These are phyloP conservation scores for Curvularia hawaiiensis DNA, from an alignment of 2,329 filamentous ascomycete genomes.

Conservation along the genomic window DNA sequence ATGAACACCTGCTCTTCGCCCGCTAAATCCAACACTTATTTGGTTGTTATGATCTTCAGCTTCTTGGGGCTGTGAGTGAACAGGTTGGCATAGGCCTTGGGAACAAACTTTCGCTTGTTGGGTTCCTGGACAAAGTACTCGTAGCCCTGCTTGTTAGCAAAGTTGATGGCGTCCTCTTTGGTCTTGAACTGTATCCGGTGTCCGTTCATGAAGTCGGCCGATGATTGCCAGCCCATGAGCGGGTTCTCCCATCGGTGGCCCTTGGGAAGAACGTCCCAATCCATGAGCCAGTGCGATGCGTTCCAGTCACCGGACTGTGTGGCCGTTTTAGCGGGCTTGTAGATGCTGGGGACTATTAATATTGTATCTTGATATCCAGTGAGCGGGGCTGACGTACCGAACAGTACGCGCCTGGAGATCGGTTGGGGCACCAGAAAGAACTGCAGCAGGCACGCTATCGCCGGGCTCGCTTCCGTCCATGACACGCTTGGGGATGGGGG, in stretches of 20 bases:
- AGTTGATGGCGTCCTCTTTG: conserved; percentile 93
- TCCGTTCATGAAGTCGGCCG: conserved; percentile 92
- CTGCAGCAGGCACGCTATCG: conserved; percentile 76
- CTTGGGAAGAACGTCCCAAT: conserved; percentile 93
- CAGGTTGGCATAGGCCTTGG: conserved; percentile 97
- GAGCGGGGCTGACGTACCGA: conserved; percentile 64
- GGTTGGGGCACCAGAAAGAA: conserved; percentile 88
- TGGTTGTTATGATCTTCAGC: conserved; percentile 80
- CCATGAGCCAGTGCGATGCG: conserved; percentile 89
- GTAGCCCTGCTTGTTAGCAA: conserved; percentile 98
- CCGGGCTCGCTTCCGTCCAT: conserved; percentile 89
- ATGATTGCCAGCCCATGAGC: conserved; percentile 98
- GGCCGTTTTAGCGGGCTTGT: conserved; percentile 87
- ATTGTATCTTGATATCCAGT: background rate
- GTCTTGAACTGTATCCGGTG: conserved; percentile 87
- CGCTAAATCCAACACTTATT: conserved; percentile 59
- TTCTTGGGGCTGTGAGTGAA: conserved; percentile 85
- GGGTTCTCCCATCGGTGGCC: conserved; percentile 98
- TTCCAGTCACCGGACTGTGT: conserved; percentile 94
- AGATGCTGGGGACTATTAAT: conserved; percentile 70
- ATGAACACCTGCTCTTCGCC: conserved; percentile 34
- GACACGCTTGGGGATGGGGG: conserved; percentile 84
- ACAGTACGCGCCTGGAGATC: conserved; percentile 95
- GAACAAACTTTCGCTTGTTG: conserved; percentile 80
- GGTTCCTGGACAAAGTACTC: conserved; percentile 99